phyloP scores from a whole-genome alignment of 495 filamentous ascomycete species.

The Penicillium salamii region DNA sequence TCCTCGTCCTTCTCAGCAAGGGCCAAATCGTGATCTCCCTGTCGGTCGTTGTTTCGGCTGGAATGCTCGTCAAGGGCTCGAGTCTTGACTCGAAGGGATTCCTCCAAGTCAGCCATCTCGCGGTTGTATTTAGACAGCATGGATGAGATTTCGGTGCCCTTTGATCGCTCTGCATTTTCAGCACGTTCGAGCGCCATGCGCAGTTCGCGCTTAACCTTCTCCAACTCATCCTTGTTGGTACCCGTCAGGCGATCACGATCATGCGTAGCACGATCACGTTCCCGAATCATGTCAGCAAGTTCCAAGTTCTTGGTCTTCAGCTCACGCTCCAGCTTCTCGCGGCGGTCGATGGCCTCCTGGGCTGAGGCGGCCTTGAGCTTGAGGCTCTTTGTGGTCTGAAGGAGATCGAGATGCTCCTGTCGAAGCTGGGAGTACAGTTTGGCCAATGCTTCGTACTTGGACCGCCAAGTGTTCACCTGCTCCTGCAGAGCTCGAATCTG shows the following conservation, averaged over 20 bases:
- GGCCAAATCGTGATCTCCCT: slow-evolving; percentile 78
- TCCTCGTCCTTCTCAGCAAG: slow-evolving; percentile 95
- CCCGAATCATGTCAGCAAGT: slow-evolving; percentile 96
- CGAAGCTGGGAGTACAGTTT: slow-evolving; percentile 96
- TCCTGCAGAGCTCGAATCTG: slow-evolving; percentile 90
- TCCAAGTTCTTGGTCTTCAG: slow-evolving; percentile 99
- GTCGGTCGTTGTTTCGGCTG: slow-evolving; percentile 70
- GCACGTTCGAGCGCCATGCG: slow-evolving; percentile 88
- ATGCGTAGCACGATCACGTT: slow-evolving; percentile 90
- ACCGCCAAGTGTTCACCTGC: slow-evolving; percentile 93
- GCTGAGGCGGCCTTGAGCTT: slow-evolving; percentile 95
- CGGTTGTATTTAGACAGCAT: slow-evolving; percentile 95
- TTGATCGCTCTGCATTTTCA: slow-evolving; percentile 87
- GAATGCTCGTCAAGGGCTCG: slow-evolving; percentile 83
- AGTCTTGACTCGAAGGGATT: slow-evolving; percentile 81
- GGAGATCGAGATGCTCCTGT: slow-evolving; percentile 88
- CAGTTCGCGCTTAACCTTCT: slow-evolving; percentile 95
- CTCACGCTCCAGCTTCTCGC: slow-evolving; percentile 93
- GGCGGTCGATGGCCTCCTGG: slow-evolving; percentile 91
- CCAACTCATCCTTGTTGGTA: slow-evolving; percentile 86
- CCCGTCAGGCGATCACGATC: slow-evolving; percentile 84
- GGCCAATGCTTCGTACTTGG: slow-evolving; percentile 93
- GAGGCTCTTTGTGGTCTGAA: slow-evolving; percentile 92
- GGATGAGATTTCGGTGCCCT: slow-evolving; percentile 89
- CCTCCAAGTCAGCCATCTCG: slow-evolving; percentile 94